phyloP scores from a whole-genome alignment of 176 grass and related monocot species.

The Microstegium vimineum region DNA sequence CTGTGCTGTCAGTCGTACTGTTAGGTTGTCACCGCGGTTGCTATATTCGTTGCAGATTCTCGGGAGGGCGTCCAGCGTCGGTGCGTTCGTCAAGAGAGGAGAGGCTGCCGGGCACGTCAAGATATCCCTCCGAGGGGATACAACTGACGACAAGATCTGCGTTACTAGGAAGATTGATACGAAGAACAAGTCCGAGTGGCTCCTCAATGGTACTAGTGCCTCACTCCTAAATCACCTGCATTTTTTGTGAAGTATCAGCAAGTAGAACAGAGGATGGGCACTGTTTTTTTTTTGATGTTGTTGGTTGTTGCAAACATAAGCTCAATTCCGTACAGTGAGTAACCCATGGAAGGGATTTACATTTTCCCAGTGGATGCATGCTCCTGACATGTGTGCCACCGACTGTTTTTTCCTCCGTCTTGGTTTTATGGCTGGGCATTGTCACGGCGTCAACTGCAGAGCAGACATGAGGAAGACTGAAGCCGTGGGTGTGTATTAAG shows the following conservation, averaged over 20 bases:
- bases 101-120: conserved; percentile 75
- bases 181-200: conserved; percentile 86
- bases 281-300: background rate
- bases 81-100: conserved; percentile 80
- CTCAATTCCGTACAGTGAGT: background rate
- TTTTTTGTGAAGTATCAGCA: background rate
- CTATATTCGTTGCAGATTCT: conserved; percentile 48
- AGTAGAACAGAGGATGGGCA: background rate
- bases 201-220: conserved; percentile 54
- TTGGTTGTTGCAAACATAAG: background rate
- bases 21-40: background rate
- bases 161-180: conserved; percentile 83
- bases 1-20: background rate
- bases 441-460: too few relatives aligned
- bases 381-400: background rate
- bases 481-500: too few relatives aligned
- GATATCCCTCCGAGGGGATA: conserved; percentile 66
- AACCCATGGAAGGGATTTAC: background rate
- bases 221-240: background rate
- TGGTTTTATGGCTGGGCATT: background rate
- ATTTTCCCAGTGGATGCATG: background rate
- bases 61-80: conserved; percentile 72
- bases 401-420: background rate
- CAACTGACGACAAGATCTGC: conserved; percentile 38
- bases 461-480: too few relatives aligned